phyloP scores from a whole-genome alignment of 495 filamentous ascomycete species.

The Tuber brumale region DNA sequence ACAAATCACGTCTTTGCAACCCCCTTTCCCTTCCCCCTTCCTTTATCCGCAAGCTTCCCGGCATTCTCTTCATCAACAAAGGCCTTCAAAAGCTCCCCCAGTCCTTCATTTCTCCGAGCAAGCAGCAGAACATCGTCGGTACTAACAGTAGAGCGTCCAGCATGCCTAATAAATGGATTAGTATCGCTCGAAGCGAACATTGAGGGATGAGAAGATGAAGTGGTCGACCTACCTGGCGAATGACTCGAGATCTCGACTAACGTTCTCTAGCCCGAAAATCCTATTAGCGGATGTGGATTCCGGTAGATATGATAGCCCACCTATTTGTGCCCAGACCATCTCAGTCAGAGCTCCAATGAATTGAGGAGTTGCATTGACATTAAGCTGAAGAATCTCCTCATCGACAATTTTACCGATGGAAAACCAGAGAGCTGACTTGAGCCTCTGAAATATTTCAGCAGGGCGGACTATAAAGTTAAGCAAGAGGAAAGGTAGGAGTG shows the following conservation, averaged over 20 bases:
- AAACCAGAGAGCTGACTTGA: conserved; percentile 94
- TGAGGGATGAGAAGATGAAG: background rate
- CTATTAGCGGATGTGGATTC: conserved; percentile 6
- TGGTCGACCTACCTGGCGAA: conserved; percentile 60
- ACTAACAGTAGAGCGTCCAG: conserved; percentile 72
- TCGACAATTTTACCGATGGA: conserved; percentile 84
- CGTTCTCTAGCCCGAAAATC: conserved; percentile 53
- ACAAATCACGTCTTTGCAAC: conserved; percentile 11
- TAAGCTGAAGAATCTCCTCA: conserved; percentile 66
- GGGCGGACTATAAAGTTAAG: background rate
- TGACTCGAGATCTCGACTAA: conserved; percentile 66
- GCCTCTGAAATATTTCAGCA: conserved; percentile 51
- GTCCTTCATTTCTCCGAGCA: conserved; percentile 73
- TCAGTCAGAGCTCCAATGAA: conserved; percentile 91
- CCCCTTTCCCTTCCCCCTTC: conserved; percentile 11
- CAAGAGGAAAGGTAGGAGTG: background rate
- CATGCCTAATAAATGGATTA: conserved; percentile 52
- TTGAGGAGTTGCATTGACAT: conserved; percentile 84
- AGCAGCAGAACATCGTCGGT: conserved; percentile 84
- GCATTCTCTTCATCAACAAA: conserved; percentile 58
- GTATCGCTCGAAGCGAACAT: background rate
- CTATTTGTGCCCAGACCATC: conserved; percentile 84
- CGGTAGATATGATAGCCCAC: conserved; percentile 46
- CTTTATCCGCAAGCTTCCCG: conserved; percentile 38
- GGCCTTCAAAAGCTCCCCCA: conserved; percentile 64